Conservation (phyloP, 495 filamentous ascomycete species). For the Tetracladium marchalianum region DNA sequence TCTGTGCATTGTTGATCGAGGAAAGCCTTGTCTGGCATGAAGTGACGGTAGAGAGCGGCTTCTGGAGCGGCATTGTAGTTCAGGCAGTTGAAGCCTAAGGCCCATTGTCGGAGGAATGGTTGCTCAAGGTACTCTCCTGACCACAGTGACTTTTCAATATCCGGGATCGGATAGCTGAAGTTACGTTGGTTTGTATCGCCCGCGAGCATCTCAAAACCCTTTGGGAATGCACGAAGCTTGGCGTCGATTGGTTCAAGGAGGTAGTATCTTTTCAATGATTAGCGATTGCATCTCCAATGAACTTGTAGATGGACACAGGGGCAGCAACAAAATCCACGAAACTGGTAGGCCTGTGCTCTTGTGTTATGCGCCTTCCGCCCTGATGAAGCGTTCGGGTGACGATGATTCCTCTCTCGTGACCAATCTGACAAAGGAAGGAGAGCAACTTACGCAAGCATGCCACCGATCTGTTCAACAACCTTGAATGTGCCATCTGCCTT, state of each 20-base stretch:
- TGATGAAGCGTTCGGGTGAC: background rate
- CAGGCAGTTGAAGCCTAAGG: constrained; percentile 87
- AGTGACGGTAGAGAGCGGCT: constrained; percentile 66
- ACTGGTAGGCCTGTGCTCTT: no score
- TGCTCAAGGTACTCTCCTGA: constrained; percentile 42
- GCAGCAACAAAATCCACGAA: background rate
- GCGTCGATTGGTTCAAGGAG: constrained; percentile 47
- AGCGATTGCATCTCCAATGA: no score
- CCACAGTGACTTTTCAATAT: constrained; percentile 69
- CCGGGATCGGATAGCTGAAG: constrained; percentile 59
- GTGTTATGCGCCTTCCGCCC: no score
- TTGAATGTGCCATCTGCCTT: constrained; percentile 33
- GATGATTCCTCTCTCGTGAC: background rate
- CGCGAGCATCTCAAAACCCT: constrained; percentile 76
- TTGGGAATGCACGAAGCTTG: constrained; percentile 65
- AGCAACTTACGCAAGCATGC: constrained; percentile 47
- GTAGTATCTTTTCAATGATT: constrained; percentile 51
- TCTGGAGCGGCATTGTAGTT: constrained; percentile 58
- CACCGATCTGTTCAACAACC: constrained; percentile 44
- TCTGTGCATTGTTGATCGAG: constrained; percentile 67
- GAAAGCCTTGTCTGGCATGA: constrained; percentile 66
- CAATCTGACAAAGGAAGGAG: background rate
- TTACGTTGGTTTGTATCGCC: constrained; percentile 60
- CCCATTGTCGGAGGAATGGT: constrained; percentile 61
- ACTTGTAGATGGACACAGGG: background rate